Conservation (phyloP, 192 early-diverging fungal genomes). For the Jimgerdemannia flammicorona region DNA sequence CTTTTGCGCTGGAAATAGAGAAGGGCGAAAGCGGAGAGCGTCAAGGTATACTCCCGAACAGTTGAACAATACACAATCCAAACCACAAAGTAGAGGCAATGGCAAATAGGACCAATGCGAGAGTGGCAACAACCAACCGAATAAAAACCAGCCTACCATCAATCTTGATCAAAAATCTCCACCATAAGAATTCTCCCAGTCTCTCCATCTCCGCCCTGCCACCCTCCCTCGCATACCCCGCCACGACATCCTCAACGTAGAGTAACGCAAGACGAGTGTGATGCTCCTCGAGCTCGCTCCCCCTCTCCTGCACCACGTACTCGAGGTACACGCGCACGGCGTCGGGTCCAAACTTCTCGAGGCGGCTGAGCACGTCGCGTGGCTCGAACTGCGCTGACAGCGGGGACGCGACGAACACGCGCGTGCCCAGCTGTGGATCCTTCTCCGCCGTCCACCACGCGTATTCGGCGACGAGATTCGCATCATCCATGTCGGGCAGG, state of each 20-base stretch:
- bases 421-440: conserved; percentile 37
- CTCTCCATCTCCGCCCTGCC: conserved; percentile 1
- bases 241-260: conserved; percentile 30
- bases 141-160: background rate
- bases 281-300: conserved; percentile 36
- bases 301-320: conserved; percentile 42
- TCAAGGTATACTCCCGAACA: background rate
- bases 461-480: conserved; percentile 37
- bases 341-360: conserved; percentile 27
- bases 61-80: no score
- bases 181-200: conserved; percentile 3
- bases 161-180: conserved; percentile 1
- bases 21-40: background rate
- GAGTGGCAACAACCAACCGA: background rate
- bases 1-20: background rate
- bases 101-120: background rate
- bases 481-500: conserved; percentile 17
- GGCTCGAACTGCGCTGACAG: conserved; percentile 30
- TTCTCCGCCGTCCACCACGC: conserved; percentile 49
- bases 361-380: conserved; percentile 19
- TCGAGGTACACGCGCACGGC: conserved; percentile 42
- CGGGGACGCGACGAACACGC: conserved; percentile 31
- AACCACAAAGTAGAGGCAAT: no score
- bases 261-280: conserved; percentile 35
- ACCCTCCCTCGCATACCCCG: background rate